Percentiles rank a stretch among this genome's conserved stretches.
Conservation (phyloP, 768 basidiomycete genomes). For the Asterophora lycoperdoides region DNA sequence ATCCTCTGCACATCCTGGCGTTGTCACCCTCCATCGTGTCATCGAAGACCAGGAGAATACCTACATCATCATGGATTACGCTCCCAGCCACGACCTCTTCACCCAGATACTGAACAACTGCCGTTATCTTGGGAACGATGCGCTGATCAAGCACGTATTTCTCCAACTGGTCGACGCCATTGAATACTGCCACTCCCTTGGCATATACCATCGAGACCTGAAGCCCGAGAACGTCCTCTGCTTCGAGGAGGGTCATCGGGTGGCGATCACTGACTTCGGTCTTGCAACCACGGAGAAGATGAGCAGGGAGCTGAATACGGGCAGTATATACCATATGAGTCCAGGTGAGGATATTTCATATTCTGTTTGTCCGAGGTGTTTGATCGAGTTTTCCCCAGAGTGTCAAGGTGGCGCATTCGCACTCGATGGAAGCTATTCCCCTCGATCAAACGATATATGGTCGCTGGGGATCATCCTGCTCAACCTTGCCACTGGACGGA, state of each 20-base stretch:
- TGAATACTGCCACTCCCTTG: conserved; percentile 85
- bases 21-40: conserved; percentile 87
- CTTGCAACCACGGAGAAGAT: conserved; percentile 83
- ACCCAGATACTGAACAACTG: conserved; percentile 78
- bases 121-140: conserved; percentile 80
- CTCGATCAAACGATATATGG: conserved; percentile 92
- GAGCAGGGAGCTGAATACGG: conserved; percentile 88
- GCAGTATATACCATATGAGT: conserved; percentile 98
- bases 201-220: conserved; percentile 94
- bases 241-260: conserved; percentile 67
- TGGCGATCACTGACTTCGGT: conserved; percentile 94
- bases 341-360: conserved; percentile 53
- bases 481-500: conserved; percentile 91
- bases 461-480: conserved; percentile 94
- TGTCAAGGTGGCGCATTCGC: conserved; percentile 78
- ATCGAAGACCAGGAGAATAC: conserved; percentile 78
- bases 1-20: conserved; percentile 68
- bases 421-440: conserved; percentile 69
- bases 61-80: conserved; percentile 93
- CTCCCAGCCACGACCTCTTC: conserved; percentile 87
- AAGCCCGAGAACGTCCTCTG: conserved; percentile 97
- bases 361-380: conserved; percentile 7
- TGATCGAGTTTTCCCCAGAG: conserved; percentile 45
- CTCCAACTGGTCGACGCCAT: conserved; percentile 92
- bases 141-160: conserved; percentile 85